A percentile compares a stretch with the other conserved stretches of the same genome.
Evolutionary conservation across 768 basidiomycete genomes (phyloP).

Genomic region (Auriscalpium orientale): DNA sequence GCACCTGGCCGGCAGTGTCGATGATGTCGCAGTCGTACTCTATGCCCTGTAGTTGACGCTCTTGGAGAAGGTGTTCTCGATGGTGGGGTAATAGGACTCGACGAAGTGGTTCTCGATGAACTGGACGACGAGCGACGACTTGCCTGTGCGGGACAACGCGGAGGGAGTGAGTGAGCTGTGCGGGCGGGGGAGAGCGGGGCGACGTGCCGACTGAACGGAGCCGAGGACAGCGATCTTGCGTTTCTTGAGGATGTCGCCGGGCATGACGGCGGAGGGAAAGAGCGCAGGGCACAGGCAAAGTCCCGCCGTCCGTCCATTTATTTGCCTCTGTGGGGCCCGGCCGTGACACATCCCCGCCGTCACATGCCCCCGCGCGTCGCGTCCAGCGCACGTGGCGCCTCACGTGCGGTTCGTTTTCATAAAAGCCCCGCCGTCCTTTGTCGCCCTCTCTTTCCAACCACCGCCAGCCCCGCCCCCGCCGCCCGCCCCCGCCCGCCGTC

Average conservation of each 20-base stretch:
- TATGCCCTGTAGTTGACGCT: conserved; percentile 75
- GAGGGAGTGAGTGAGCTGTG: conserved; percentile 9
- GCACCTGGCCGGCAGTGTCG: conserved; percentile 94
- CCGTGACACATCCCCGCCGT: neutral
- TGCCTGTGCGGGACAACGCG: conserved; percentile 47
- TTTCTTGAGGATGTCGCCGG: conserved; percentile 51
- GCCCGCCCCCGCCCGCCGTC: neutral
- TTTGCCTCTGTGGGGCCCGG: neutral
- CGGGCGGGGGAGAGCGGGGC: conserved; percentile 10
- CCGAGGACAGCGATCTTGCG: conserved; percentile 87
- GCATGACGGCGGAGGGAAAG: conserved; percentile 18
- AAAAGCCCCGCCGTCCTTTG: too few relatives aligned
- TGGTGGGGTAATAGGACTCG: conserved; percentile 93
- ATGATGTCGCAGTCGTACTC: conserved; percentile 97
- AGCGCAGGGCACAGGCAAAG: conserved; percentile 1
- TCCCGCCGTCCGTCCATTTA: neutral
- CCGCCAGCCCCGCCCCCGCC: neutral
- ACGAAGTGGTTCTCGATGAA: conserved; percentile 90
- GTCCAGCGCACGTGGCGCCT: neutral
- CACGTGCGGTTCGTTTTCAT: neutral
- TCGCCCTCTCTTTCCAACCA: neutral
- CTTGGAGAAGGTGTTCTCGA: conserved; percentile 84
- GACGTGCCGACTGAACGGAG: conserved; percentile 80
- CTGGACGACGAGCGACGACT: conserved; percentile 88
- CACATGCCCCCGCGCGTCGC: neutral